Conservation (phyloP, 2,329 filamentous ascomycete species). For the Scedosporium dehoogii region DNA sequence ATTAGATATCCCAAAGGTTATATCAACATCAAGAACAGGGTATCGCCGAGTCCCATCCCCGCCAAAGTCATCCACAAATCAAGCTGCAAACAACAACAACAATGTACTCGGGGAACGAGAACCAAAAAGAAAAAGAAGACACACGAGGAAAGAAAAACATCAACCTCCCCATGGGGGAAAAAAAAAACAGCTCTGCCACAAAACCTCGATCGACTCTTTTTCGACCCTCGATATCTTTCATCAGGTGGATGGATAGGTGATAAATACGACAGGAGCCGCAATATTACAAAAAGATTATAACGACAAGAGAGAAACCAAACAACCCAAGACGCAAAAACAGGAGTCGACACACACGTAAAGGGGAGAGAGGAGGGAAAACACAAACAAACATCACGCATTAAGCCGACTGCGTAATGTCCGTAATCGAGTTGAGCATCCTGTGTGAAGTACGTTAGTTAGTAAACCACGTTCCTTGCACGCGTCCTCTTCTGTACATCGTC, state of each 20-base stretch:
- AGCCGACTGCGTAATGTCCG: background rate
- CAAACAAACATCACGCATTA: background rate
- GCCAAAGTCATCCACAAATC: background rate
- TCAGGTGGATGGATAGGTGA: background rate
- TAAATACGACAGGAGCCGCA: background rate
- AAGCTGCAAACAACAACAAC: background rate
- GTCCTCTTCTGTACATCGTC: background rate
- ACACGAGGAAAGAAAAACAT: background rate
- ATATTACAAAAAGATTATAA: background rate
- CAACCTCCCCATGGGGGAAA: background rate
- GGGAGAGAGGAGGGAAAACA: background rate
- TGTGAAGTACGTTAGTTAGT: background rate
- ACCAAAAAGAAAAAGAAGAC: too few relatives aligned
- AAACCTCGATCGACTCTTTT: too few relatives aligned
- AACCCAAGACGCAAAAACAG: too few relatives aligned
- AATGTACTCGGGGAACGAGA: background rate
- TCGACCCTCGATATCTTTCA: too few relatives aligned
- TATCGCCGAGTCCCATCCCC: background rate
- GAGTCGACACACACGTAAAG: background rate
- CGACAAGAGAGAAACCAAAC: background rate
- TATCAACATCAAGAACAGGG: background rate
- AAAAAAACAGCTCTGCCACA: background rate
- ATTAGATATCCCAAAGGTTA: background rate
- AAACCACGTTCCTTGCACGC: background rate
- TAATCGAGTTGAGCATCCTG: background rate